Evolutionary conservation across 768 basidiomycete species (phyloP).

Genomic region (Boletus sensibilis): DNA sequence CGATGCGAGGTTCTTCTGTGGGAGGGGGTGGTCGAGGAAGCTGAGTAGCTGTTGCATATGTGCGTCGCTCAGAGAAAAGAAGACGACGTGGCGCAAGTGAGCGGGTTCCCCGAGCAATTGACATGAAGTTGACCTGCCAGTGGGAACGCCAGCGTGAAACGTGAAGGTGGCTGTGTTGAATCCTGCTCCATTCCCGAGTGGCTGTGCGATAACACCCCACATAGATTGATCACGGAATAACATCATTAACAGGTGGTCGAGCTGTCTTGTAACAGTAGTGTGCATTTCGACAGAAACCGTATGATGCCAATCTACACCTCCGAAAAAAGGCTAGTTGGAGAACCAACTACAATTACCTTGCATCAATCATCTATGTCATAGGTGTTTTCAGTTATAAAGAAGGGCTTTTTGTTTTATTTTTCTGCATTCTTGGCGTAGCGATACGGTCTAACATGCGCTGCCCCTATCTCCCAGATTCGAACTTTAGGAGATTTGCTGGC

Average conservation of each 20-base stretch:
- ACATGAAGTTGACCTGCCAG: conserved; percentile 13
- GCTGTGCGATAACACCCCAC: no score
- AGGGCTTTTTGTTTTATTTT: background rate
- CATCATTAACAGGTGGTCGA: background rate
- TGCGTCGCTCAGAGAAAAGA: conserved; percentile 7
- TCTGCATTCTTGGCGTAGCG: background rate
- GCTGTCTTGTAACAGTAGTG: background rate
- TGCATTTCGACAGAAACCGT: background rate
- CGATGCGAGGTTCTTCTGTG: conserved; percentile 28
- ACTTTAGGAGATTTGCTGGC: background rate
- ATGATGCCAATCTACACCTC: background rate
- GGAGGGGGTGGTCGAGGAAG: conserved; percentile 30
- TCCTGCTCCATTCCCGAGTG: background rate
- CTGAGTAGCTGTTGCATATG: conserved; percentile 23
- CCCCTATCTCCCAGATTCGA: background rate
- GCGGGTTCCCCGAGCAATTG: conserved; percentile 13
- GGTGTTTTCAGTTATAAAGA: background rate
- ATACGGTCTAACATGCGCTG: background rate
- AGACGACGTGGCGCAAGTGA: conserved; percentile 8
- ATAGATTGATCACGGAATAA: no score
- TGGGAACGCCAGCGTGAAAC: background rate
- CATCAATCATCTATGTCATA: background rate
- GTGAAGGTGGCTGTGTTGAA: conserved; percentile 11
- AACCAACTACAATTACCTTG: background rate
- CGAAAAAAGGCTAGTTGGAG: background rate